Evolutionary conservation across 192 early-diverging fungal genomes (phyloP).

Genomic region (Cladochytrium replicatum): DNA sequence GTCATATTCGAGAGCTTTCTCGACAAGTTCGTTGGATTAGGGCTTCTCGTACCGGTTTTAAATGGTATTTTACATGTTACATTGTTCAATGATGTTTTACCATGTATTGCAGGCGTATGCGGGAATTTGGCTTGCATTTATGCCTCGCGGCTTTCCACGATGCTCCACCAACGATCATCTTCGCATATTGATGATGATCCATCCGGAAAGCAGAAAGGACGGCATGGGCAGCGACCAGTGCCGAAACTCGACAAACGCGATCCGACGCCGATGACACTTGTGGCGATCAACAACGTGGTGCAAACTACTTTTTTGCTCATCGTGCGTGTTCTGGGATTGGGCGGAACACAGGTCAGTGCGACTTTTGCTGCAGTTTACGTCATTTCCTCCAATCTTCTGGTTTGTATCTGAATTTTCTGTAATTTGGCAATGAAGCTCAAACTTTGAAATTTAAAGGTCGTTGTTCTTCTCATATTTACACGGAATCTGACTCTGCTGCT

Average conservation of each 20-base stretch:
- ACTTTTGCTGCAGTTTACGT: conserved; percentile 2
- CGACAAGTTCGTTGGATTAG: conserved; percentile 53
- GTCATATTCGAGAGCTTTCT: conserved; percentile 58
- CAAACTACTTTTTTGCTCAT: conserved; percentile 14
- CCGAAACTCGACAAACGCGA: no score
- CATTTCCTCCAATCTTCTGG: neutral
- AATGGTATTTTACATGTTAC: conserved; percentile 45
- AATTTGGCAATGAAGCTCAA: neutral
- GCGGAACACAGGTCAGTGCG: conserved; percentile 4
- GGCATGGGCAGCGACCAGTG: no score
- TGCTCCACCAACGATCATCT: conserved; percentile 14
- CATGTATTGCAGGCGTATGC: no score
- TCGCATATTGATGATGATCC: neutral
- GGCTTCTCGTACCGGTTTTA: conserved; percentile 56
- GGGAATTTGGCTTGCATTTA: conserved; percentile 26
- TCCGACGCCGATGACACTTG: conserved; percentile 5
- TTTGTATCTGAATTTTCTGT: neutral
- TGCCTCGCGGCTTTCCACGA: conserved; percentile 21
- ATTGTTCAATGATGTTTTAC: no score
- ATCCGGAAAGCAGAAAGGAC: neutral
- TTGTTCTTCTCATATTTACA: conserved; percentile 4
- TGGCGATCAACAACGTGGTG: conserved; percentile 12
- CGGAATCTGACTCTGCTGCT: conserved; percentile 2
- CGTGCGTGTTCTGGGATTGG: conserved; percentile 11
- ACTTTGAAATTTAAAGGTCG: neutral